A percentile compares a stretch with the other conserved stretches of the same genome.
These are phyloP conservation scores for Biscogniauxia marginata DNA, from an alignment of 2,329 filamentous ascomycete species.

Conservation along the genomic window DNA sequence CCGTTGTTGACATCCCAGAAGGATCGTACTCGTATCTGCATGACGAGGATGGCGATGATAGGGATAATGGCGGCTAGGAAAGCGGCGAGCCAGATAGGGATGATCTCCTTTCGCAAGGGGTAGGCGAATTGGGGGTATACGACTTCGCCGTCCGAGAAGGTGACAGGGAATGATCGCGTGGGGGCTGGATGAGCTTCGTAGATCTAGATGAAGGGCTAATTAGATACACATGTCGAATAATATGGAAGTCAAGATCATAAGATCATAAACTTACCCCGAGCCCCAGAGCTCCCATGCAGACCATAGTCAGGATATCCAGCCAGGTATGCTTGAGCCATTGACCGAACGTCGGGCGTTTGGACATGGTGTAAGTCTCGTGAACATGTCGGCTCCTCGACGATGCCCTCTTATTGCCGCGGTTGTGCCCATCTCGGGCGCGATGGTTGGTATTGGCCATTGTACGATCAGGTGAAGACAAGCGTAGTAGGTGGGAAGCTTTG, in stretches of 20 bases:
- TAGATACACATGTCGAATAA: background rate
- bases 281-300: slow-evolving; percentile 62
- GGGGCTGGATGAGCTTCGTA: slow-evolving; percentile 66
- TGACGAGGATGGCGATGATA: slow-evolving; percentile 61
- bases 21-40: slow-evolving; percentile 66
- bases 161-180: slow-evolving; percentile 67
- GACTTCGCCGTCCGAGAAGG: slow-evolving; percentile 64
- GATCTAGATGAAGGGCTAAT: slow-evolving; percentile 39
- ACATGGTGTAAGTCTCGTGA: slow-evolving; percentile 41
- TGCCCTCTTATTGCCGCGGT: slow-evolving; percentile 7
- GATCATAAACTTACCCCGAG: slow-evolving; percentile 54
- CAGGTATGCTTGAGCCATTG: slow-evolving; percentile 69
- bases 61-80: slow-evolving; percentile 64
- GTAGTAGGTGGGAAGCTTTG: no score
- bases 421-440: slow-evolving; percentile 12
- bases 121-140: slow-evolving; percentile 71
- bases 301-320: slow-evolving; percentile 68
- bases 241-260: background rate
- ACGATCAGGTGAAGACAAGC: no score
- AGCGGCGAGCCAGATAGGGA: slow-evolving; percentile 70
- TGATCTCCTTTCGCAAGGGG: slow-evolving; percentile 66
- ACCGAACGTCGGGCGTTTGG: slow-evolving; percentile 58
- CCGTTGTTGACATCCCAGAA: slow-evolving; percentile 74
- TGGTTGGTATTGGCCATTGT: slow-evolving; percentile 10
- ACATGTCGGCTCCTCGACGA: slow-evolving; percentile 3